These are phyloP conservation scores for Talaromyces verruculosus DNA, from an alignment of 2,329 filamentous ascomycete genomes.

Conservation along the genomic window DNA sequence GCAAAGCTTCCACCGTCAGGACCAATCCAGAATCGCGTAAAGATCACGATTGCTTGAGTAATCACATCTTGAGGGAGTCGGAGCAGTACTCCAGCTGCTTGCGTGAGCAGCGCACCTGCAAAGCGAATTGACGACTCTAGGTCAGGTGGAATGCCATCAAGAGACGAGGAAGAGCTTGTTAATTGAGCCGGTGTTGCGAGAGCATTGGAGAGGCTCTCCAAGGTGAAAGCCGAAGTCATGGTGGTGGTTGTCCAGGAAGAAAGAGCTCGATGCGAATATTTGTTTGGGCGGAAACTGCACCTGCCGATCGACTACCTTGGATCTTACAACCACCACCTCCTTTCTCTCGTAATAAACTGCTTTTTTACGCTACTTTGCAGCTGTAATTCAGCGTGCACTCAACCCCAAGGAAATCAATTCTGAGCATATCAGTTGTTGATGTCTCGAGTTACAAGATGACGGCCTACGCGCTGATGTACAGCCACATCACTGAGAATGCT, in stretches of 20 bases:
- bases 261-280: neutral
- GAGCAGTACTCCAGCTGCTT: slow-evolving; percentile 64
- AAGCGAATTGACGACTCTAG: slow-evolving; percentile 48
- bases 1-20: slow-evolving; percentile 47
- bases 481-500: slow-evolving; percentile 16
- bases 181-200: slow-evolving; percentile 49
- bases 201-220: slow-evolving; percentile 46
- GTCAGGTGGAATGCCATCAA: slow-evolving; percentile 45
- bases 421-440: neutral
- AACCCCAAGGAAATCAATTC: neutral
- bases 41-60: slow-evolving; percentile 77
- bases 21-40: slow-evolving; percentile 75
- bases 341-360: neutral
- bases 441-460: slow-evolving; percentile 15
- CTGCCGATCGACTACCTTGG: neutral
- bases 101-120: slow-evolving; percentile 47
- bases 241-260: slow-evolving; percentile 17
- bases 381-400: neutral
- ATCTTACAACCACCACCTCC: neutral
- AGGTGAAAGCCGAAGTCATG: slow-evolving; percentile 29
- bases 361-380: neutral
- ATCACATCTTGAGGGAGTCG: slow-evolving; percentile 82
- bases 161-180: slow-evolving; percentile 44
- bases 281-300: neutral
- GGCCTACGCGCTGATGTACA: slow-evolving; percentile 12